A percentile compares a stretch with the other conserved stretches of the same genome.
phyloP scores from a whole-genome alignment of 148 eudicot species.

The Rheum nobile region DNA sequence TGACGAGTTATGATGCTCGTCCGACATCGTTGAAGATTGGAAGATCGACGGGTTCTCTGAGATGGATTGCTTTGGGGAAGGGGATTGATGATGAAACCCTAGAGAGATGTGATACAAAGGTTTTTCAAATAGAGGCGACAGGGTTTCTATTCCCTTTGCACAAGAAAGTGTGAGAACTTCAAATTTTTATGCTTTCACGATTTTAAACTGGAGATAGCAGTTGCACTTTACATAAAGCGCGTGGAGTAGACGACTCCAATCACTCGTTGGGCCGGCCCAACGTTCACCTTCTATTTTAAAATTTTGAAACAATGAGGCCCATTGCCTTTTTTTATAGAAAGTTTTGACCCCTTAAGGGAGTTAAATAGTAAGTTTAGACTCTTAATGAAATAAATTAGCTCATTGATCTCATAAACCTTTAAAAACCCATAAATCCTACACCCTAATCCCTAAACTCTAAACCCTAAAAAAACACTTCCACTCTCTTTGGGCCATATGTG shows the following conservation, averaged over 20 bases:
- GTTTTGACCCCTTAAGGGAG: too few species aligned
- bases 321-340: too few species aligned
- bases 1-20: conserved; percentile 12
- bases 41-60: background rate
- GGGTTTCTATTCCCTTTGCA: background rate
- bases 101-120: background rate
- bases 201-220: background rate
- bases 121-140: background rate
- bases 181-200: background rate
- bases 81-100: conserved; percentile 3
- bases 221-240: background rate
- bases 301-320: too few species aligned
- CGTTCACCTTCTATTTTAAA: background rate
- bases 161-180: background rate
- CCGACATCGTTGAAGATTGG: conserved; percentile 17
- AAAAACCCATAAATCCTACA: too few species aligned
- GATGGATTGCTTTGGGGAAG: background rate
- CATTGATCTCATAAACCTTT: too few species aligned
- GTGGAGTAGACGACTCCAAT: background rate
- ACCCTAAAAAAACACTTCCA: too few species aligned
- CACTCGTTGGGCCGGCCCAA: background rate
- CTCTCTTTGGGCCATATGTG: too few species aligned
- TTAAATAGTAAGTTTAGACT: too few species aligned
- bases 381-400: too few species aligned
- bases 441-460: too few species aligned